phyloP scores from a whole-genome alignment of 116 monocot genomes.

The Dioscorea cayenensis region DNA sequence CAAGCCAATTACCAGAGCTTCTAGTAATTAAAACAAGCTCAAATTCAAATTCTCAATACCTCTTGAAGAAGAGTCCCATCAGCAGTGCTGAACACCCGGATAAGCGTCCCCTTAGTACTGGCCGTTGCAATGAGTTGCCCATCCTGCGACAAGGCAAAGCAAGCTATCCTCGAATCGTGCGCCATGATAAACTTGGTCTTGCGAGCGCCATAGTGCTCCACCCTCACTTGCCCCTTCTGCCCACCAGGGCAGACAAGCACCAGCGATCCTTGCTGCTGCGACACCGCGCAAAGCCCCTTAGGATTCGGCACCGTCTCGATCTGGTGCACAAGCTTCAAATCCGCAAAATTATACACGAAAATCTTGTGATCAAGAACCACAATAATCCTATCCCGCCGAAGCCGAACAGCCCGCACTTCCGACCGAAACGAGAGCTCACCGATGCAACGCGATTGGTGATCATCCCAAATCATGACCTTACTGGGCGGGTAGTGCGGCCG shows the following conservation, averaged over 20 bases:
- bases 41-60: conserved; percentile 25
- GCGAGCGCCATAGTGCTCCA: conserved; percentile 76
- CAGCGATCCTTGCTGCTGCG: conserved; percentile 83
- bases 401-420: conserved; percentile 75
- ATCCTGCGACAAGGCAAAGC: conserved; percentile 79
- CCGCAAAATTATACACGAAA: conserved; percentile 84
- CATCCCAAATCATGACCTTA: conserved; percentile 99
- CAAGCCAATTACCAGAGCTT: background rate
- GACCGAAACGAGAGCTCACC: conserved; percentile 93
- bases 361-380: conserved; percentile 90
- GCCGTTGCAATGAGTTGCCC: conserved; percentile 80
- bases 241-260: conserved; percentile 88
- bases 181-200: conserved; percentile 90
- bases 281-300: conserved; percentile 74
- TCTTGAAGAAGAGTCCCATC: conserved; percentile 85
- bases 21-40: background rate
- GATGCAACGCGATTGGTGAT: conserved; percentile 91
- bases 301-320: conserved; percentile 95
- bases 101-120: conserved; percentile 84
- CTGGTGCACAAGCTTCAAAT: conserved; percentile 91
- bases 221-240: conserved; percentile 92
- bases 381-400: conserved; percentile 77
- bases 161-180: conserved; percentile 82
- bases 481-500: conserved; percentile 67
- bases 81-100: conserved; percentile 65